Evolutionary conservation across 306 rosid genomes (phyloP).

Genomic region (Prunus davidiana): DNA sequence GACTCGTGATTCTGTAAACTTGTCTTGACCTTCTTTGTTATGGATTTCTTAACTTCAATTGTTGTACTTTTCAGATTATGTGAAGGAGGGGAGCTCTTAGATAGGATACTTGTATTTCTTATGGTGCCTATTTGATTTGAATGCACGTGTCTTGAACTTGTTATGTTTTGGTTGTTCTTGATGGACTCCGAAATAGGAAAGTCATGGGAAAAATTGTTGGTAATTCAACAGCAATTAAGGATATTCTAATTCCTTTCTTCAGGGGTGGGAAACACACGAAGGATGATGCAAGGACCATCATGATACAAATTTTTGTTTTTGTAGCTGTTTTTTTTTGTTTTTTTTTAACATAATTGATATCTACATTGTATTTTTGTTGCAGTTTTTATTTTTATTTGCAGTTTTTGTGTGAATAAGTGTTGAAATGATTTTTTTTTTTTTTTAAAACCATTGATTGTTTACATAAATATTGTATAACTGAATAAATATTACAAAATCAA

Average conservation of each 20-base stretch:
- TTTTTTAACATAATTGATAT: too few relatives aligned
- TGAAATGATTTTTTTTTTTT: too few relatives aligned
- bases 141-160: conserved; percentile 9
- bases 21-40: background rate
- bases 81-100: conserved; percentile 96
- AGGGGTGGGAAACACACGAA: conserved; percentile 91
- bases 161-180: conserved; percentile 11
- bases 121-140: conserved; percentile 5
- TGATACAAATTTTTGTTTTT: conserved; percentile 40
- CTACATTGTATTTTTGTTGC: too few relatives aligned
- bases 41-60: background rate
- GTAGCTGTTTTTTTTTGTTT: too few relatives aligned
- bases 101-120: conserved; percentile 70
- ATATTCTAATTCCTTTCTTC: conserved; percentile 27
- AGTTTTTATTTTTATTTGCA: too few relatives aligned
- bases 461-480: too few relatives aligned
- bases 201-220: conserved; percentile 1
- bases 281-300: conserved; percentile 81
- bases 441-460: too few relatives aligned
- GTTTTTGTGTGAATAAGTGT: too few relatives aligned
- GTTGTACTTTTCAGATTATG: conserved; percentile 56
- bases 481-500: too few relatives aligned
- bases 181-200: conserved; percentile 8
- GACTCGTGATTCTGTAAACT: conserved; percentile 1
- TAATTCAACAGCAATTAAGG: background rate